Evolutionary conservation across 2,329 filamentous ascomycete genomes (phyloP).

Genomic region (Xylariaceae sp.): DNA sequence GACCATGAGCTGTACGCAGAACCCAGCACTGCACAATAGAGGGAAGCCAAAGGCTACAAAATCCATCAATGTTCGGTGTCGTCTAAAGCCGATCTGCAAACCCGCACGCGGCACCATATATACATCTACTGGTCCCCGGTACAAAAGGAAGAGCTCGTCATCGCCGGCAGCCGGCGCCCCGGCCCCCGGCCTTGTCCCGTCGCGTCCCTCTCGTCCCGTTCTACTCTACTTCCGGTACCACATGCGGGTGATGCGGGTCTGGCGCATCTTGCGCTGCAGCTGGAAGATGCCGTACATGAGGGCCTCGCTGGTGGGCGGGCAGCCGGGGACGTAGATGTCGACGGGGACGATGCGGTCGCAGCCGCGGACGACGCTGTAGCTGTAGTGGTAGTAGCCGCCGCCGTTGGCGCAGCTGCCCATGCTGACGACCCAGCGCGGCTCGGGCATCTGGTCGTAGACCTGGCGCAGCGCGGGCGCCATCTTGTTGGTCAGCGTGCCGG

Average conservation of each 20-base stretch:
- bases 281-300: constrained; percentile 66
- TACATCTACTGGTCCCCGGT: constrained; percentile 14
- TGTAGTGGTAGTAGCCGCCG: constrained; percentile 82
- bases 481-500: constrained; percentile 90
- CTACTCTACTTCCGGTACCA: constrained; percentile 53
- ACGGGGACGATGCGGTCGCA: constrained; percentile 73
- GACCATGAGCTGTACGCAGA: too few species aligned
- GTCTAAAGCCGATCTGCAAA: constrained; percentile 10
- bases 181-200: constrained; percentile 1
- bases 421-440: constrained; percentile 76
- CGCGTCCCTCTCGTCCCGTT: neutral
- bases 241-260: constrained; percentile 47
- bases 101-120: constrained; percentile 13
- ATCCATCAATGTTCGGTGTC: too few species aligned
- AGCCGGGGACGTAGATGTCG: constrained; percentile 73
- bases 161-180: constrained; percentile 3
- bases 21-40: too few species aligned
- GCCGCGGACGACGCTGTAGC: constrained; percentile 67
- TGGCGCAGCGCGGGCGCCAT: constrained; percentile 87
- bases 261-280: constrained; percentile 68
- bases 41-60: too few species aligned
- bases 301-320: constrained; percentile 55
- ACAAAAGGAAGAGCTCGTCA: constrained; percentile 16
- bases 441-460: constrained; percentile 94
- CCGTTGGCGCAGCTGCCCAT: constrained; percentile 84